phyloP scores from a whole-genome alignment of 1,284 basidiomycete species.

The Gomphus sp. region DNA sequence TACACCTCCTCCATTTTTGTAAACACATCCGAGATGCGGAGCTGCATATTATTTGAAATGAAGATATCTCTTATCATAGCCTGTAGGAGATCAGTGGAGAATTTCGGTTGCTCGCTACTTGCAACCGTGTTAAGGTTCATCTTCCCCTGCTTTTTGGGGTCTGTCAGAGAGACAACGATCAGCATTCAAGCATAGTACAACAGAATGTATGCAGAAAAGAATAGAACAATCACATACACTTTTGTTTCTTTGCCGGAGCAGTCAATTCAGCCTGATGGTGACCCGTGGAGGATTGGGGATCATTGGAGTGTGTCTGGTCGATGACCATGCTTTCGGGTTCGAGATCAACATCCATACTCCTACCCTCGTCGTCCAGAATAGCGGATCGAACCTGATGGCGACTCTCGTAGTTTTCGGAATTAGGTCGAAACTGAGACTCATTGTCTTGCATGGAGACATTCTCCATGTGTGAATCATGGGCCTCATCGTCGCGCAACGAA shows the following conservation, averaged over 20 bases:
- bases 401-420: no score
- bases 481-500: no score
- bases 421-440: no score
- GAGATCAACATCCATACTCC: neutral
- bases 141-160: neutral
- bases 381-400: no score
- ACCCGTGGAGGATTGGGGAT: constrained; percentile 1
- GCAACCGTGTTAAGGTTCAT: constrained; percentile 22
- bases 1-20: constrained; percentile 47
- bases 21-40: constrained; percentile 63
- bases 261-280: neutral
- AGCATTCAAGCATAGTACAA: neutral
- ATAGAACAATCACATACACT: neutral
- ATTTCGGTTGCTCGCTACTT: constrained; percentile 39
- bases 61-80: constrained; percentile 66
- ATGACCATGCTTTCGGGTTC: neutral
- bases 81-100: constrained; percentile 47
- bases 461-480: no score
- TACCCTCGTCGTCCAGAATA: no score
- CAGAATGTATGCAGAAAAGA: neutral
- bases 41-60: constrained; percentile 41
- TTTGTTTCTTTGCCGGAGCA: neutral
- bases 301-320: neutral
- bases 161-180: neutral
- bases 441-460: neutral